Evolutionary conservation across 2,329 filamentous ascomycete species (phyloP), one percentile per base, ranked within the genome.

Genomic region (Aspergillus sp.): DNA sequence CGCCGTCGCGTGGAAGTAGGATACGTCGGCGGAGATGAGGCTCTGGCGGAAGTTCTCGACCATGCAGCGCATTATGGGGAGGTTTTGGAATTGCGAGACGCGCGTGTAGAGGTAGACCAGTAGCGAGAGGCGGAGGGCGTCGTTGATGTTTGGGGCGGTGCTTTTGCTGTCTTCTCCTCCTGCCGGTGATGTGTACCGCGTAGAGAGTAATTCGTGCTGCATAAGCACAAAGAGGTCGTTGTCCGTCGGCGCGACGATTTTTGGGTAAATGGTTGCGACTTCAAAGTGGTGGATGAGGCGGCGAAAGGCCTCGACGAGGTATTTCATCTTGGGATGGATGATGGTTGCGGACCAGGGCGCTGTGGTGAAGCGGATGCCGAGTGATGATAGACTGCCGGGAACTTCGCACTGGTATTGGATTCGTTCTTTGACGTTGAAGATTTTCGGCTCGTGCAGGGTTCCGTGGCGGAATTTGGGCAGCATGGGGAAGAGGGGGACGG

Each of bases 201-300:
- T 30, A 3, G 57, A 52, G n/a, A 59, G 48, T 7, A 59, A 25
- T 17, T 54, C 41, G 22, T 59, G 25, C 45, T 53, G 13, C 9
- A 59, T 28, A 11, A 59, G 13, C 3, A 54, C 17, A 17, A 47
- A 59, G 4, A 59, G 57, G 22, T 59, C 57, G 17, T 59, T 59
- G n/a, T 59, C 57, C 13, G 57, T 59, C 7, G 49, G 28, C 19
- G 22, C 54, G 17, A 59, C 50, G 30, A 54, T 17, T 1, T 7
- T 19, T 1, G 57, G 57, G 5, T 17, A 13, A 1, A 49, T 8
- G 7, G 23, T 46, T 2, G 17, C 49, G 4, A 49, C 8, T 28
- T 59, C 57, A 23, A 34, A 57, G 30, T 57, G 38, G 25, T 13
- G 9, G 45, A 57, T 41, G 1, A 57, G 54, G 3, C 54, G n/a